Percentiles rank a stretch among this genome's conserved stretches.
These are phyloP conservation scores for Lagerstroemia speciosa DNA, from an alignment of 345 rosid genomes.

Conservation along the genomic window DNA sequence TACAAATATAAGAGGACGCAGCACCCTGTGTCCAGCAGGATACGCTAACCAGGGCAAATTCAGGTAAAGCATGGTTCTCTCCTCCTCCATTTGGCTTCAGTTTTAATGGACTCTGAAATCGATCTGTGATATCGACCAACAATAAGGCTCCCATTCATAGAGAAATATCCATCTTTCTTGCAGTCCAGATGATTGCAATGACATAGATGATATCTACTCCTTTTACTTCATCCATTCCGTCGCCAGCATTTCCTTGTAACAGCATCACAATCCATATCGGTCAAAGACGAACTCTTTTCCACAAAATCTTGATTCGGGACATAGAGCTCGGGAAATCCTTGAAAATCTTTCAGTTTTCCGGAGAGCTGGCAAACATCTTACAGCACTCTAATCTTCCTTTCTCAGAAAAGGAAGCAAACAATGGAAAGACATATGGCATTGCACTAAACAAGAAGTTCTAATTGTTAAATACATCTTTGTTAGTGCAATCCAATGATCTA, in stretches of 20 bases:
- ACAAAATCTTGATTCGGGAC: not conserved
- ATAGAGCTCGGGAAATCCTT: not conserved
- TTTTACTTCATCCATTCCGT: not conserved
- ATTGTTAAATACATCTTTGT: not conserved
- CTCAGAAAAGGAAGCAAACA: not conserved
- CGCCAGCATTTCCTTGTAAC: not conserved
- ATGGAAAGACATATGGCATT: not conserved
- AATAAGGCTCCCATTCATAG: not conserved
- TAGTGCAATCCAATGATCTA: not conserved
- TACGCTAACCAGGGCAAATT: not conserved
- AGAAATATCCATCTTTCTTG: not conserved
- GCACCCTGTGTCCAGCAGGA: too few species aligned
- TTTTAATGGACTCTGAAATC: not conserved
- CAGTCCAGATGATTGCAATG: not conserved
- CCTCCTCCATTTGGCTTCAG: not conserved
- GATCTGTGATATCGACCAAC: not conserved
- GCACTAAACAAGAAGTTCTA: not conserved
- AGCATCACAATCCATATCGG: not conserved
- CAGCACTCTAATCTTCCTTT: not conserved
- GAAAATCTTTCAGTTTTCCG: not conserved
- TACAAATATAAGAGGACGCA: too few species aligned
- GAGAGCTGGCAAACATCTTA: not conserved
- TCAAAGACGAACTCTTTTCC: not conserved
- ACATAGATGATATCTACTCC: not conserved
- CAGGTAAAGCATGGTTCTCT: not conserved